Evolutionary conservation across 1,284 basidiomycete genomes (phyloP).

Genomic region (Puccinia horiana): DNA sequence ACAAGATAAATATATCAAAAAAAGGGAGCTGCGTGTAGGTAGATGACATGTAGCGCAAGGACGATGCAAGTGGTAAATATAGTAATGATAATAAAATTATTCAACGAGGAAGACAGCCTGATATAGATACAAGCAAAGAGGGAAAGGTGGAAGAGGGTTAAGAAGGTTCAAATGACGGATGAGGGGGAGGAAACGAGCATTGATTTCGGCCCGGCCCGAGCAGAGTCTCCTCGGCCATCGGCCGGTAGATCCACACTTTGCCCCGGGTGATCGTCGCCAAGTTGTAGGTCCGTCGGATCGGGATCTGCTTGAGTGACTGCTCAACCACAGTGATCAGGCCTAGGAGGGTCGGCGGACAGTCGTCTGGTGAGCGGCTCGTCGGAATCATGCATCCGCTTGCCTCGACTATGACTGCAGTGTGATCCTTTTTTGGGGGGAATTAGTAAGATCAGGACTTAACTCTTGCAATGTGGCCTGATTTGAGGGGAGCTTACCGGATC

Average conservation of each 20-base stretch:
- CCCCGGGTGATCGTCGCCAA: slow-evolving; percentile 52
- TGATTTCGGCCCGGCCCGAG: slow-evolving; percentile 42
- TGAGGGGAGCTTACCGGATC: slow-evolving; percentile 26
- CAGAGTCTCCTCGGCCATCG: slow-evolving; percentile 51
- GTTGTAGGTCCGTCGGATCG: slow-evolving; percentile 53
- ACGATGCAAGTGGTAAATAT: too few species aligned
- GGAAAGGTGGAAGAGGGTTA: neutral
- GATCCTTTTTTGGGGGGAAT: slow-evolving; percentile 25
- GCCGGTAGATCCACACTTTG: slow-evolving; percentile 56
- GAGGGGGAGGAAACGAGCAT: slow-evolving; percentile 27
- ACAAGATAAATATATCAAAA: too few species aligned
- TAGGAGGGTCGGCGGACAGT: slow-evolving; percentile 50
- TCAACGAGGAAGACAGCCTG: neutral
- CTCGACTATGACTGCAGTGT: slow-evolving; percentile 44
- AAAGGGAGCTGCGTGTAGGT: too few species aligned
- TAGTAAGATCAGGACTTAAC: neutral
- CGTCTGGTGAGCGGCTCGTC: neutral
- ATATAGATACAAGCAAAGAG: neutral
- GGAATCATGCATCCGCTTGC: neutral
- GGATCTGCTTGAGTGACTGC: slow-evolving; percentile 53
- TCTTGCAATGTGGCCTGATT: neutral
- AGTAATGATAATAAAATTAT: neutral
- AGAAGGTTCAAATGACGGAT: neutral
- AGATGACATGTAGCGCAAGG: neutral
- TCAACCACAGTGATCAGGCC: slow-evolving; percentile 55